Base-by-base conservation (phyloP, 306 rosid genomes). In the Aeschynomene evenia region DNA sequence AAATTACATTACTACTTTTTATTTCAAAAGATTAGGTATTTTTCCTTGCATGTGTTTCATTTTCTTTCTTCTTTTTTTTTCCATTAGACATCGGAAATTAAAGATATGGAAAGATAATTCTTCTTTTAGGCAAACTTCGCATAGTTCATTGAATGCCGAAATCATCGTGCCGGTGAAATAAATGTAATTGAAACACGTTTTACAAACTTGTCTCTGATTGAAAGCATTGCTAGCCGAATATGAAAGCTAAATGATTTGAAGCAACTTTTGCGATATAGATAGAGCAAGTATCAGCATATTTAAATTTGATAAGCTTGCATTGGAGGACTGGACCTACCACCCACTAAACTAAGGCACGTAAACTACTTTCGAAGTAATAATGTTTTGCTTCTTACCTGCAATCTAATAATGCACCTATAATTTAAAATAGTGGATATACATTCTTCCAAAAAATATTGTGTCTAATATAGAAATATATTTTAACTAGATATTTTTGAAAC, bases 271-370 rank as follows among this genome's bases (percentile, higher is more conserved):
- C 1, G 61, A 68, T 12, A 29, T 59, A 77, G 61, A 68, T 12
- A 29, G 66, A 77, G 39, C 37, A 42, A 66, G 28, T 22, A 16
- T 66, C 46, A 64, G 20, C n/a, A n/a, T n/a, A n/a, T n/a, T n/a
- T n/a, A n/a, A n/a, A 77, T 56, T 71, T 65, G 73, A 64, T 64
- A 71, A 77, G 66, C 12, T 29, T 29, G n/a, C n/a, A n/a, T n/a
- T n/a, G 45, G 24, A 34, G 4, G 60, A 18, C 14, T 34, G 77
- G 77, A 71, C 77, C 77, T 64, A 77, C 81, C 58, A 70, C 23
- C 20, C 76, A 69, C 52, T 69, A 51, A 68, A n/a, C 58, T 76
- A 52, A 33, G 49, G 3, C 22, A 49, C 57, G 24, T n/a, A 46
- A 13, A n/a, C n/a, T n/a, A n/a, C n/a, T 48, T 21, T 37, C 73